A percentile compares a stretch with the other conserved stretches of the same genome.
These are phyloP conservation scores for Rosellinia necatrix DNA, from an alignment of 2,329 filamentous ascomycete species.

Conservation along the genomic window DNA sequence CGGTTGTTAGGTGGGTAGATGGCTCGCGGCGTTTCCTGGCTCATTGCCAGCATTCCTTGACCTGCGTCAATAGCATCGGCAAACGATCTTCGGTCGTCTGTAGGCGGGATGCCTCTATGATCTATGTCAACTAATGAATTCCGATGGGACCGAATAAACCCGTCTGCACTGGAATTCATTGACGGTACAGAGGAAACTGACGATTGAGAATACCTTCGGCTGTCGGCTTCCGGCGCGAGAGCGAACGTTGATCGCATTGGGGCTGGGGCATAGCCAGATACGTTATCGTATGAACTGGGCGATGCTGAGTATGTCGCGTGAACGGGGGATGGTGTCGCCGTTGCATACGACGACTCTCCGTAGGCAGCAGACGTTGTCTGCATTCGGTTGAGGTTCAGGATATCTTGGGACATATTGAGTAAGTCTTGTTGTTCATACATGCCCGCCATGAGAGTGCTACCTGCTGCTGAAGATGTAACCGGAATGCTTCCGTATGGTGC, in stretches of 20 bases:
- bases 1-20: slow-evolving; percentile 74
- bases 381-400: slow-evolving; percentile 70
- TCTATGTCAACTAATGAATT: slow-evolving; percentile 69
- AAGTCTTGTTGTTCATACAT: slow-evolving; percentile 67
- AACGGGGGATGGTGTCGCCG: slow-evolving; percentile 69
- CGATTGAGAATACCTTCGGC: slow-evolving; percentile 79
- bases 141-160: slow-evolving; percentile 52
- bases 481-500: slow-evolving; percentile 74
- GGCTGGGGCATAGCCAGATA: slow-evolving; percentile 71
- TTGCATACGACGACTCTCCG: slow-evolving; percentile 70
- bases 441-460: slow-evolving; percentile 66
- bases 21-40: slow-evolving; percentile 90
- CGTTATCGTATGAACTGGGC: slow-evolving; percentile 72
- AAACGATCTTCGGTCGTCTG: slow-evolving; percentile 71
- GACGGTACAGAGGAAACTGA: slow-evolving; percentile 67
- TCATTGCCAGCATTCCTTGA: slow-evolving; percentile 93
- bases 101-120: slow-evolving; percentile 57
- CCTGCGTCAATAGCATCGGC: slow-evolving; percentile 91
- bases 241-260: slow-evolving; percentile 64
- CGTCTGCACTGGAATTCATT: slow-evolving; percentile 48
- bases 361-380: slow-evolving; percentile 67
- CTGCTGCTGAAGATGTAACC: slow-evolving; percentile 74
- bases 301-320: slow-evolving; percentile 68
- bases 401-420: slow-evolving; percentile 75
- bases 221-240: slow-evolving; percentile 61